Evolutionary conservation across 495 filamentous ascomycete genomes (phyloP).

Genomic region (Aspergillus steynii): DNA sequence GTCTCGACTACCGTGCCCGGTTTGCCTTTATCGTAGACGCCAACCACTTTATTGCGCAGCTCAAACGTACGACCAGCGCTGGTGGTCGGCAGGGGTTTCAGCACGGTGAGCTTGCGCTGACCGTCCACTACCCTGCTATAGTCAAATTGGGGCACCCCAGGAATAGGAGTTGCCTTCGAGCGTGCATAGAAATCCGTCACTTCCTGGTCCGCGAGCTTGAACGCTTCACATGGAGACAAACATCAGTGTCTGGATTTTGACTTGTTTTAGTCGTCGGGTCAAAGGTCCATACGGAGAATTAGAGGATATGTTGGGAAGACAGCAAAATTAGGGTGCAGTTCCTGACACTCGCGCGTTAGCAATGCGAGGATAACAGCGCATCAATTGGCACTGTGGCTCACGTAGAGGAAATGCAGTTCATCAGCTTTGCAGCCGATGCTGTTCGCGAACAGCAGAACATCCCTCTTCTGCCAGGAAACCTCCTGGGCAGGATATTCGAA

Average conservation of each 20-base stretch:
- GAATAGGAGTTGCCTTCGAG: conserved; percentile 59
- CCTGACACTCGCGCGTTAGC: conserved; percentile 45
- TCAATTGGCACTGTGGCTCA: conserved; percentile 35
- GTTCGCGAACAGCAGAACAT: conserved; percentile 82
- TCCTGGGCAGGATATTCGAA: conserved; percentile 71
- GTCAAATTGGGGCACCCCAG: conserved; percentile 77
- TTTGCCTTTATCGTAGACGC: conserved; percentile 89
- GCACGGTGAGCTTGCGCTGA: conserved; percentile 73
- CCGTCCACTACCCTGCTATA: conserved; percentile 74
- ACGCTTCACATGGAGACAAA: conserved; percentile 48
- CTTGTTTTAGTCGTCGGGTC: neutral
- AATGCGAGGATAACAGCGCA: neutral
- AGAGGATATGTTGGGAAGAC: conserved; percentile 87
- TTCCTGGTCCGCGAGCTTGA: conserved; percentile 74
- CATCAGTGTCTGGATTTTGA: neutral
- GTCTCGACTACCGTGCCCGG: conserved; percentile 79
- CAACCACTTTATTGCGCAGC: conserved; percentile 73
- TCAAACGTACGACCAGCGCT: conserved; percentile 73
- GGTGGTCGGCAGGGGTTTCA: conserved; percentile 75
- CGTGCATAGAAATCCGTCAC: conserved; percentile 81
- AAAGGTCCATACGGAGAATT: conserved; percentile 62
- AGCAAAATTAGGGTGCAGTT: conserved; percentile 76
- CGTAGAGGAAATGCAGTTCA: conserved; percentile 88
- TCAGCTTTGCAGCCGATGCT: conserved; percentile 77
- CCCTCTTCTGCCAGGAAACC: conserved; percentile 84